These are phyloP conservation scores for Lentithecium fluviatile DNA, from an alignment of 495 filamentous ascomycete species.

Conservation along the genomic window DNA sequence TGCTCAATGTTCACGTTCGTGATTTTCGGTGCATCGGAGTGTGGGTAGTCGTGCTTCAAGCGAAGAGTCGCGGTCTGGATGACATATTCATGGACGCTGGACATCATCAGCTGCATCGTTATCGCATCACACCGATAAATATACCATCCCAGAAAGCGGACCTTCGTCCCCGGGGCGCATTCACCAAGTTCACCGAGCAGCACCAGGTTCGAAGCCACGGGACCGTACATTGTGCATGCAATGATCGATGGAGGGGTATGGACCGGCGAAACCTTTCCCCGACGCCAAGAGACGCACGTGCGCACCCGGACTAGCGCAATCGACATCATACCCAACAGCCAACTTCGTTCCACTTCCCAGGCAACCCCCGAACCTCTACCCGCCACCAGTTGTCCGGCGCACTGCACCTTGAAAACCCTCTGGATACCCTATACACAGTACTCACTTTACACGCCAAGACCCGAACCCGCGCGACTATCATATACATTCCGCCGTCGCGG, in stretches of 20 bases:
- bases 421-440: background rate
- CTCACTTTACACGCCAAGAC: background rate
- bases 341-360: background rate
- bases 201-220: constrained; percentile 63
- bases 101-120: constrained; percentile 36
- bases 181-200: constrained; percentile 64
- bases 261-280: background rate
- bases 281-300: constrained; percentile 27
- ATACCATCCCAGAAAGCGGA: constrained; percentile 92
- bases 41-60: constrained; percentile 67
- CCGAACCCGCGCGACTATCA: background rate
- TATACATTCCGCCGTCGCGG: too few relatives aligned
- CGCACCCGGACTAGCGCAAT: constrained; percentile 1
- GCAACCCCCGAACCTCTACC: background rate
- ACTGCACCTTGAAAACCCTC: background rate
- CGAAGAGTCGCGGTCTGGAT: constrained; percentile 56
- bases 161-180: constrained; percentile 63
- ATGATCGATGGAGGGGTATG: background rate
- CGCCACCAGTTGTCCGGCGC: background rate
- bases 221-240: constrained; percentile 40
- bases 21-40: constrained; percentile 39
- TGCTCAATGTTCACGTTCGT: constrained; percentile 69
- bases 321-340: constrained; percentile 12
- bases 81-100: constrained; percentile 70
- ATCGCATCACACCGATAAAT: constrained; percentile 44